phyloP scores from a whole-genome alignment of 2,329 filamentous ascomycete genomes.

The Trichophyton schoenleinii region DNA sequence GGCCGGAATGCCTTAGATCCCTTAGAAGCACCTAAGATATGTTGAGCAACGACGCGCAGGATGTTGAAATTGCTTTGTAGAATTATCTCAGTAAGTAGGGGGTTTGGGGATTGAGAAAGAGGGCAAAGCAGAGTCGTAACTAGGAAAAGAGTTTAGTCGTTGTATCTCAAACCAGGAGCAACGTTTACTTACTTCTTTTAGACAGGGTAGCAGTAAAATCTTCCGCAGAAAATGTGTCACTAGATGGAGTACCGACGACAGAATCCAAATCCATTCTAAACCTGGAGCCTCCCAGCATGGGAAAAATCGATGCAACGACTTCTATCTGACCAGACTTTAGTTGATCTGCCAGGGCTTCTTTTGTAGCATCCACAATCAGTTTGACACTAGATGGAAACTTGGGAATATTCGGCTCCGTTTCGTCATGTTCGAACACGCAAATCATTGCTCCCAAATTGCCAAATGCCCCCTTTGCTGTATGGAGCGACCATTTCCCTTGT shows the following conservation, averaged over 20 bases:
- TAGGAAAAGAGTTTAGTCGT: constrained; percentile 23
- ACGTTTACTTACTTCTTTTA: constrained; percentile 51
- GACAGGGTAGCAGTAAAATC: constrained; percentile 64
- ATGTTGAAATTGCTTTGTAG: constrained; percentile 68
- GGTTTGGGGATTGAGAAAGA: constrained; percentile 50
- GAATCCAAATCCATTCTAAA: constrained; percentile 50
- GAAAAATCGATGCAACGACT: constrained; percentile 55
- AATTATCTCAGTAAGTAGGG: constrained; percentile 45
- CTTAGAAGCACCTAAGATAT: constrained; percentile 51
- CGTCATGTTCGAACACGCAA: constrained; percentile 31
- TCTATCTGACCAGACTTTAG: constrained; percentile 27
- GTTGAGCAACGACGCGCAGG: constrained; percentile 55
- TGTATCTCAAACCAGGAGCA: background rate
- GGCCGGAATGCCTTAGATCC: constrained; percentile 52
- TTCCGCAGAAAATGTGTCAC: constrained; percentile 58
- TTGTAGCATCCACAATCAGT: constrained; percentile 27
- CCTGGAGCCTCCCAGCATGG: constrained; percentile 46
- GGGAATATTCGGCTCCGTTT: constrained; percentile 42
- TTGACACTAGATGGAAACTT: constrained; percentile 23
- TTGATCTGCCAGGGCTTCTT: constrained; percentile 20
- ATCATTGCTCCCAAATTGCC: constrained; percentile 43
- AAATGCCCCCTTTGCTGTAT: constrained; percentile 50
- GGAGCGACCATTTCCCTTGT: constrained; percentile 64
- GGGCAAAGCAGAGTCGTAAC: constrained; percentile 60
- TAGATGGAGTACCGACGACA: constrained; percentile 56